phyloP scores from a whole-genome alignment of 768 basidiomycete species.

The Leccinum uliginosum region DNA sequence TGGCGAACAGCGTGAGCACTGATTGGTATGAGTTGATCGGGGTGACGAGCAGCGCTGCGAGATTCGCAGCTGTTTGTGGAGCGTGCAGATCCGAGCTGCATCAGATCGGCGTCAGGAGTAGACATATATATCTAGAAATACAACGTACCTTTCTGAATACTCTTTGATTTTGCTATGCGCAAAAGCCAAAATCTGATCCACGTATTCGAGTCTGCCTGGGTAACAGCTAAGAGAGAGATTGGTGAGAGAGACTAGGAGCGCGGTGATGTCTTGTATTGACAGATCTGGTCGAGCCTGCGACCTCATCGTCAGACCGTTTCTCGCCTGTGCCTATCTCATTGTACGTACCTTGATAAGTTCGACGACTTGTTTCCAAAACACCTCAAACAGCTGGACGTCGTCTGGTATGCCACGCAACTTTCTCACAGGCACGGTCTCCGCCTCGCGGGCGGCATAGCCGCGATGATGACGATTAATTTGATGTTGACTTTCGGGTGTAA shows the following conservation, averaged over 20 bases:
- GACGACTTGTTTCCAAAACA: conserved; percentile 43
- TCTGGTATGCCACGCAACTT: conserved; percentile 89
- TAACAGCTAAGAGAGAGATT: too few relatives aligned
- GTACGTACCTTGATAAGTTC: conserved; percentile 86
- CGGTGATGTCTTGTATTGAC: conserved; percentile 96
- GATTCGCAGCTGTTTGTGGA: too few relatives aligned
- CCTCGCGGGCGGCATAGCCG: too few relatives aligned
- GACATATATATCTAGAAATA: too few relatives aligned
- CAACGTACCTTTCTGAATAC: conserved; percentile 31
- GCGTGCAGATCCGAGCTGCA: conserved; percentile 82
- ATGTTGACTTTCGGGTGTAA: too few relatives aligned
- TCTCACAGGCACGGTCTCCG: too few relatives aligned
- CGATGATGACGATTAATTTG: too few relatives aligned
- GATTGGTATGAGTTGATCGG: too few relatives aligned
- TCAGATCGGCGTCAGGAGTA: neutral
- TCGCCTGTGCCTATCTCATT: neutral
- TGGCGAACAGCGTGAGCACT: too few relatives aligned
- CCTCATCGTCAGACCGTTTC: conserved; percentile 39
- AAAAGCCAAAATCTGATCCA: too few relatives aligned
- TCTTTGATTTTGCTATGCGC: conserved; percentile 57
- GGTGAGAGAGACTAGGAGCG: conserved; percentile 74
- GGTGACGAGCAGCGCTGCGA: too few relatives aligned
- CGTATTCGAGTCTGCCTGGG: conserved; percentile 34
- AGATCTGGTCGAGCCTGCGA: too few relatives aligned
- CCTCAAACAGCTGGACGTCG: conserved; percentile 93